Base-by-base conservation (phyloP, 257 asterid genomes). In the Linderniella brevidens region DNA sequence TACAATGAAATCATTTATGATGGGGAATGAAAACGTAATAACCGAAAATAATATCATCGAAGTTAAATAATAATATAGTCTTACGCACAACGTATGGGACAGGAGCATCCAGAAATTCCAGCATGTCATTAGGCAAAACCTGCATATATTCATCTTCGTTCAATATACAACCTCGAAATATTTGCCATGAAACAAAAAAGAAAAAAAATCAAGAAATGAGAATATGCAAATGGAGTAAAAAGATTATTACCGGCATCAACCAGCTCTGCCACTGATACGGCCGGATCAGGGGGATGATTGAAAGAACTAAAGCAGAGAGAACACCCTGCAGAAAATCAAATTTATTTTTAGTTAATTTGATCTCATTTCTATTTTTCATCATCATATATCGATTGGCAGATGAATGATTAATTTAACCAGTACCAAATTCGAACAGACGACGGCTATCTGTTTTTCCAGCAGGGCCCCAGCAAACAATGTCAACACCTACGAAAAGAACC, bases 201-300 rank as follows among this genome's bases (percentile, higher is more conserved):
- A 37, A 46, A 16, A 52, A 57, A 13, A 40, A 6, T 25, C 32
- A 25, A 25, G 32, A 25, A 25, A 25, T 25, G 32, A 25, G 32
- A 25, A 25, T 25, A 3, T 3, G 32, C 32, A 35, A 16, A 6
- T 4, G 64, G n/a, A 25, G 57, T 16, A 48, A 53, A 57, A 48
- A 65, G 58, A 56, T 53, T 45, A 50, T 46, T 90, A 90, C 99
- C 54, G 99, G 99, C 96, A 85, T 79, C 49, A 90, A 64, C 68
- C 73, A 76, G 81, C 99, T 90, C 70, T 90, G 96, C 96, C 96
- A 90, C 70, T 73, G 94, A 65, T 77, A 90, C 51, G 99, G 99
- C 48, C 96, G 88, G 63, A 90, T 90, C 64, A 90, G 63, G 53
- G 96, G 96, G 55, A 90, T 86, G 57, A 90, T 56, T 38, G 99